A percentile compares a stretch with the other conserved stretches of the same genome.
Conservation (phyloP, 2,329 filamentous ascomycete genomes). For the Coniochaeta sp. region DNA sequence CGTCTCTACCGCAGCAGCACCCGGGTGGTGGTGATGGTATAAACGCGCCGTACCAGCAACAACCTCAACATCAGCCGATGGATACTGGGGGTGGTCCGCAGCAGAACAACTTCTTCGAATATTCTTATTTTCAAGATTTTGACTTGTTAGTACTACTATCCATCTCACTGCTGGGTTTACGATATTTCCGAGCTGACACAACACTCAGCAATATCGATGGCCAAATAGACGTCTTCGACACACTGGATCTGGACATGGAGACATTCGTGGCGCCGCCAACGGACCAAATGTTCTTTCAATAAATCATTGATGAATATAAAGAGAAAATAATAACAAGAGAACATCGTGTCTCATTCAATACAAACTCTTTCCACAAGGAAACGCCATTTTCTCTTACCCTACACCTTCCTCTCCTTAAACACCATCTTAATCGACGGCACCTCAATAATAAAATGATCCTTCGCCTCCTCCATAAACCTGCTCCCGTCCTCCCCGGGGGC, state of each 20-base stretch:
- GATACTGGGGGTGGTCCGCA: not conserved
- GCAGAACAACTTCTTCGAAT: constrained; percentile 6
- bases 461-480: constrained; percentile 8
- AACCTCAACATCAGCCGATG: not conserved
- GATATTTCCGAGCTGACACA: not conserved
- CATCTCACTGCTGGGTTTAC: not conserved
- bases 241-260: constrained; percentile 8
- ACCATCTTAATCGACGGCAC: constrained; percentile 3
- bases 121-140: constrained; percentile 3
- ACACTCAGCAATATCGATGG: not conserved
- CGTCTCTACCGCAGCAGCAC: too few relatives aligned
- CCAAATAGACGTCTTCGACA: constrained; percentile 6
- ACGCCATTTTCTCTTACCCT: too few relatives aligned
- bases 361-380: too few relatives aligned
- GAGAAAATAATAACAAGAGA: too few relatives aligned
- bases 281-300: too few relatives aligned
- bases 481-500: constrained; percentile 5
- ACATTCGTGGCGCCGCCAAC: too few relatives aligned
- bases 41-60: too few relatives aligned
- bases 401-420: constrained; percentile 6
- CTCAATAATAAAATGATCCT: constrained; percentile 9
- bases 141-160: not conserved
- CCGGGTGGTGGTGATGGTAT: too few relatives aligned
- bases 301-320: too few relatives aligned
- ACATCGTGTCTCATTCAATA: too few relatives aligned